Percentiles rank a stretch among this genome's conserved stretches.
Conservation (phyloP, 2,329 filamentous ascomycete genomes). For the Colletotrichum tofieldiae region DNA sequence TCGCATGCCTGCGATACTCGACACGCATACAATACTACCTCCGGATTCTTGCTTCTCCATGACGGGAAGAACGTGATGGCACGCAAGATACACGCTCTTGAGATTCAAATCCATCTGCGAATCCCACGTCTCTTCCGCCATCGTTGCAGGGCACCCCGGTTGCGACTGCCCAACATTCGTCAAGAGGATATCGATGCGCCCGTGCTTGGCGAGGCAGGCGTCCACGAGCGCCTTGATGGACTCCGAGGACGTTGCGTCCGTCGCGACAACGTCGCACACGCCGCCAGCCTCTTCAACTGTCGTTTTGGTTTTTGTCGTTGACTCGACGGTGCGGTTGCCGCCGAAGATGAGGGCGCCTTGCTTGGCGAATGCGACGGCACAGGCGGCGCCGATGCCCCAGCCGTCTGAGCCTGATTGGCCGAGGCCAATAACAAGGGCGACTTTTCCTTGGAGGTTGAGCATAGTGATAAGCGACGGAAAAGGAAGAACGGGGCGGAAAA, state of each 20-base stretch:
- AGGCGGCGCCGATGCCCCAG: constrained; percentile 68
- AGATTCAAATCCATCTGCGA: constrained; percentile 69
- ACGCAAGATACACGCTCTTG: constrained; percentile 69
- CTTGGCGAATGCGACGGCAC: constrained; percentile 62
- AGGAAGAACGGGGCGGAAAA: constrained; percentile 5
- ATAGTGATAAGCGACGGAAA: constrained; percentile 22
- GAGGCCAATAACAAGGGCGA: constrained; percentile 63
- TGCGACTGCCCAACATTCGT: constrained; percentile 74
- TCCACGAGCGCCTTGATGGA: constrained; percentile 69
- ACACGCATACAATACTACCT: constrained; percentile 63
- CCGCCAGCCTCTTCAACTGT: constrained; percentile 55
- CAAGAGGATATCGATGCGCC: constrained; percentile 72
- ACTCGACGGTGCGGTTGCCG: constrained; percentile 62
- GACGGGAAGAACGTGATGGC: constrained; percentile 67
- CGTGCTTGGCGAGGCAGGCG: constrained; percentile 65
- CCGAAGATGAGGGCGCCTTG: constrained; percentile 66
- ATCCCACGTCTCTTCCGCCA: constrained; percentile 67
- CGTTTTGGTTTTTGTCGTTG: constrained; percentile 57
- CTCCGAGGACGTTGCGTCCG: constrained; percentile 66
- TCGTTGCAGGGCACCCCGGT: constrained; percentile 63
- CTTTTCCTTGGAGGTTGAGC: constrained; percentile 58
- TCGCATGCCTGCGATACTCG: constrained; percentile 65
- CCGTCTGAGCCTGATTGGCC: constrained; percentile 60
- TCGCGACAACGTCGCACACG: constrained; percentile 58
- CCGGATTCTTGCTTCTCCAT: constrained; percentile 64